These are phyloP conservation scores for Monosporascus sp. DNA, from an alignment of 2,329 filamentous ascomycete genomes.

Conservation along the genomic window DNA sequence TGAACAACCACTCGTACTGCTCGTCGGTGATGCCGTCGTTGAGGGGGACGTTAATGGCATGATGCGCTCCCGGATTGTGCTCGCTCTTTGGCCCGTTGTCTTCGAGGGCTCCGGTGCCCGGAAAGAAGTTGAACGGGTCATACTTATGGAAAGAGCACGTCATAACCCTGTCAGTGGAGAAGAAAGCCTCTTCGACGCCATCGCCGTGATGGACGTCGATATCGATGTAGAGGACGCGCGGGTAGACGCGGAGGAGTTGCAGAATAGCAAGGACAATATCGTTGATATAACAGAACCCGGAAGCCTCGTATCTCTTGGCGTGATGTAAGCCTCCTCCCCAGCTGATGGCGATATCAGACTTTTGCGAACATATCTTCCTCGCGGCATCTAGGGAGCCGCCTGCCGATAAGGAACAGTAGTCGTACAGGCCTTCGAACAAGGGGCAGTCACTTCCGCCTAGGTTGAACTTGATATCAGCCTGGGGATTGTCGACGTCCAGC, in stretches of 20 bases:
- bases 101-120: slow-evolving; percentile 80
- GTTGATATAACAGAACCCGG: slow-evolving; percentile 98
- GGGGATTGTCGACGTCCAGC: slow-evolving; percentile 59
- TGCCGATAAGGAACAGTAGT: slow-evolving; percentile 91
- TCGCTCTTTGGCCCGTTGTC: slow-evolving; percentile 80
- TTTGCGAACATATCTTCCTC: slow-evolving; percentile 75
- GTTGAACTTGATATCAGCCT: slow-evolving; percentile 70
- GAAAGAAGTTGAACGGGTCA: slow-evolving; percentile 78
- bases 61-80: slow-evolving; percentile 81
- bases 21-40: slow-evolving; percentile 88
- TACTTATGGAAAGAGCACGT: slow-evolving; percentile 97
- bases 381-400: slow-evolving; percentile 89
- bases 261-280: slow-evolving; percentile 94
- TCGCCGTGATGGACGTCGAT: slow-evolving; percentile 92
- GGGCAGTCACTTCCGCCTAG: slow-evolving; percentile 90
- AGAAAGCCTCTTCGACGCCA: slow-evolving; percentile 86
- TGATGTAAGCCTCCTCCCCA: slow-evolving; percentile 97
- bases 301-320: slow-evolving; percentile 89
- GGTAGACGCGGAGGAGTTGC: slow-evolving; percentile 74
- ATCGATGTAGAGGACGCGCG: slow-evolving; percentile 89
- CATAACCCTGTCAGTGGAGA: slow-evolving; percentile 83
- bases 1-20: slow-evolving; percentile 82
- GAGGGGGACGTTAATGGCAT: slow-evolving; percentile 84
- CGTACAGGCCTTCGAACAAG: slow-evolving; percentile 90
- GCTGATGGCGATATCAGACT: slow-evolving; percentile 94